Base-by-base conservation (phyloP, 139 green algal species). In the Mychonastes homosphaera region DNA sequence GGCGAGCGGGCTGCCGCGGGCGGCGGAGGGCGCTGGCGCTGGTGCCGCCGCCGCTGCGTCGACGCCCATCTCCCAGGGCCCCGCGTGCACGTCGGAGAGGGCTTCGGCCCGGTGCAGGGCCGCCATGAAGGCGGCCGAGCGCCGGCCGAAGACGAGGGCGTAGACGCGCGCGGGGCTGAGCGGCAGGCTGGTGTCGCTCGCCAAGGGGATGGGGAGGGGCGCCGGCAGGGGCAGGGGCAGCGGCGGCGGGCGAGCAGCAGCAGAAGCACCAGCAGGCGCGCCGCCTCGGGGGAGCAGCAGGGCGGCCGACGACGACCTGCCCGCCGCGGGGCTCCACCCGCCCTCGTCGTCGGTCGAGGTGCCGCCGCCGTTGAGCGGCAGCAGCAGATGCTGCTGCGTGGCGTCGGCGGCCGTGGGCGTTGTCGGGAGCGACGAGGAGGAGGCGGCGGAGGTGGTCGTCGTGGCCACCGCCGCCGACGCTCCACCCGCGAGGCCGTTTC, bases 91-190 rank as follows among this genome's bases (percentile, higher is more conserved):
- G 15, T 53, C 50, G 3, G 39, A 38, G 21, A 67, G 21, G 13
- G 39, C 30, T 15, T 67, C 40, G 4, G 40, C 18, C 6, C 29
- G 50, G 6, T 44, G 49, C 23, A 48, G 33, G 1, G 4, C 40
- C 8, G 38, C 39, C 61, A 67, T 67, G 19, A 67, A 51, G 9
- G 41, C 7, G 41, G 7, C 24, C 19, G 7, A 23, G n/a, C n/a
- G n/a, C 8, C 8, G 19, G 41, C 41, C 41, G 24, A 48, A 48
- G 19, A 48, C 5, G 7, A 48, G 41, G 7, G 41, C 41, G 41
- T 48, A 13, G 7, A 48, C 19, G 7, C 19, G 5, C 6, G 23
- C 24, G 41, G 24, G 19, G 8, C 41, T n/a, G 41, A 48, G 41
- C 8, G 7, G 6, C 19, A 48, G 19, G 8, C 19, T 18, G 41